Base-by-base conservation (phyloP, 2,329 filamentous ascomycete genomes). In the Albifimbria verrucaria region DNA sequence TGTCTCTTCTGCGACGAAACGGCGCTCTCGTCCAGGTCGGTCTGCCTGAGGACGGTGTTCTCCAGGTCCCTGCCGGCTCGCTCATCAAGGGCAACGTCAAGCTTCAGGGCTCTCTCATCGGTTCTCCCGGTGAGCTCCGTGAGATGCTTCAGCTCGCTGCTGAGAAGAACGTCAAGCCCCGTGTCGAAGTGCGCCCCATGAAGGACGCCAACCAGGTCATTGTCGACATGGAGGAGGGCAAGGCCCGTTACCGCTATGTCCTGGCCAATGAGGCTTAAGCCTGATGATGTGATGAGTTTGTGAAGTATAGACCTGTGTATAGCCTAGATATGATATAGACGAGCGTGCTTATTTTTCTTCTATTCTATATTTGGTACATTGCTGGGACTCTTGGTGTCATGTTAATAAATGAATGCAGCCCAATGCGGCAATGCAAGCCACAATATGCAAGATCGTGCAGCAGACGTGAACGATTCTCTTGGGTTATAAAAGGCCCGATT, bases 21-120 rank as follows among this genome's bases (percentile, higher is more conserved):
- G 83, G 84, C 5, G 74, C 73, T 2, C 81, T 86, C 60, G 77
- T 87, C 49, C 81, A 85, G 65, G 77, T 88, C 21, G 83, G 84
- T 6, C 77, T 79, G 5, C 83, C 83, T 0, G 83, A 62, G 2
- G 59, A 59, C 12, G 32, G 32, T n/a, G 32, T 39, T 5, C 32
- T 39, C 5, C 39, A 42, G 17, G 25, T 53, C 41, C 45, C 24
- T 21, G 52, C 52, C 21, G 49, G 46, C 41, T 22, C 52, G 4
- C 26, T 53, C 23, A 50, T 53, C 43, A 41, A 17, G 24, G 43
- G 42, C 48, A 46, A 42, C 3, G 23, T 47, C 18, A 76, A 73
- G 58, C 64, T 82, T 26, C 74, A 72, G 0, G 80, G 79, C 3
- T 68, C 65, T 3, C 50, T 66, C 28, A 68, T 82, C 58, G 79